A percentile compares a stretch with the other conserved stretches of the same genome.
Conservation (phyloP, 2,329 filamentous ascomycete species). For the Paracoccidioides brasiliensis region DNA sequence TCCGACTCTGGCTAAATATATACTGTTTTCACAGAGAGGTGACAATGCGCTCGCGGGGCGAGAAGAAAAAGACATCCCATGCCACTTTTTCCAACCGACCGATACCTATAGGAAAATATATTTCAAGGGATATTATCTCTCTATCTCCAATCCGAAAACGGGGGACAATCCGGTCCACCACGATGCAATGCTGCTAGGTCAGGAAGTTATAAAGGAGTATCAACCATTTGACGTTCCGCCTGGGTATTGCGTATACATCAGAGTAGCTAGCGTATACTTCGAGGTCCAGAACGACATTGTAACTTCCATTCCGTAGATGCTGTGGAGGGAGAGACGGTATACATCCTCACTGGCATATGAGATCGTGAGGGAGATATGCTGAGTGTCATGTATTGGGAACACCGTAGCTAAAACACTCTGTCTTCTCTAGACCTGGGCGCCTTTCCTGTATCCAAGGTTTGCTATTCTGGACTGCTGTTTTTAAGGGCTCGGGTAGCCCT, state of each 20-base stretch:
- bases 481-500: no score
- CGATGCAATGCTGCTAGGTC: neutral
- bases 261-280: slow-evolving; percentile 6
- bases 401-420: no score
- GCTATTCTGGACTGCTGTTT: no score
- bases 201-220: slow-evolving; percentile 2
- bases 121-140: slow-evolving; percentile 7
- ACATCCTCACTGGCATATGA: slow-evolving; percentile 5
- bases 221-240: slow-evolving; percentile 3
- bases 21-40: neutral
- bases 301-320: neutral
- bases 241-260: slow-evolving; percentile 6
- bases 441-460: no score
- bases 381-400: no score
- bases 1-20: no score
- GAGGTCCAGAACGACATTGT: slow-evolving; percentile 1
- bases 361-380: slow-evolving; percentile 6
- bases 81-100: slow-evolving; percentile 3
- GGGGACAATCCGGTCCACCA: neutral
- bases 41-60: slow-evolving; percentile 2
- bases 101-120: slow-evolving; percentile 4
- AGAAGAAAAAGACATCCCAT: slow-evolving; percentile 7
- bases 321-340: slow-evolving; percentile 1
- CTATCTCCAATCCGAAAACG: slow-evolving; percentile 4
- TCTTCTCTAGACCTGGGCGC: no score